A percentile compares a stretch with the other conserved stretches of the same genome.
These are phyloP conservation scores for Lasiodiplodia sp. DNA, from an alignment of 2,329 filamentous ascomycete genomes.

Conservation along the genomic window DNA sequence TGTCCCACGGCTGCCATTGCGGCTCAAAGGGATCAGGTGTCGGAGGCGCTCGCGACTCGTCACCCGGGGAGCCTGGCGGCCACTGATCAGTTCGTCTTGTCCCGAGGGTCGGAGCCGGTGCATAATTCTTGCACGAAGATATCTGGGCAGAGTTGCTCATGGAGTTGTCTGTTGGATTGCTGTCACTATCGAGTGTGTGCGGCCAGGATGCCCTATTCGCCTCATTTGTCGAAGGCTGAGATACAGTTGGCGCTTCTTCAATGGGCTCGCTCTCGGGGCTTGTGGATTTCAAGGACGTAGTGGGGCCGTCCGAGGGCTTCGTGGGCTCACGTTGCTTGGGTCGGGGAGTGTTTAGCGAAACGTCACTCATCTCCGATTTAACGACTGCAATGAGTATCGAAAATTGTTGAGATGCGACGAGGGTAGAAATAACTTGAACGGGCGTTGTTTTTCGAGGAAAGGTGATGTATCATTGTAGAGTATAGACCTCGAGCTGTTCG, in stretches of 20 bases:
- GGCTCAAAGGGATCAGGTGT: background rate
- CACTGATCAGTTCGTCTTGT: background rate
- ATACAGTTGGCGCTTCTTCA: background rate
- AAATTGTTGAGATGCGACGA: no score
- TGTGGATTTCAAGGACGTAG: background rate
- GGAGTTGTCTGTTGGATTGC: no score
- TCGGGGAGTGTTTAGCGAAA: background rate
- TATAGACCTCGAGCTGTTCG: no score
- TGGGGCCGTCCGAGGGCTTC: background rate
- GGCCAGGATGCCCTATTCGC: background rate
- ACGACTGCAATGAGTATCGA: no score
- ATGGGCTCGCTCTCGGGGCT: background rate
- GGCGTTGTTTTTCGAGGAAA: no score
- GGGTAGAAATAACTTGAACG: no score
- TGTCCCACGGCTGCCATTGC: background rate
- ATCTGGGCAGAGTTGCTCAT: no score
- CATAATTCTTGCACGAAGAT: background rate
- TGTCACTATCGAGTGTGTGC: no score
- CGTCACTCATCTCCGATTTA: background rate
- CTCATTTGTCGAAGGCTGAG: no score
- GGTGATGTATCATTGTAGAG: no score
- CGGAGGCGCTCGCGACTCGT: background rate
- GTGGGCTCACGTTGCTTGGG: background rate
- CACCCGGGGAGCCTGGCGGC: background rate
- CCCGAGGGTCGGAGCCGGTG: background rate